Evolutionary conservation across 768 basidiomycete species (phyloP).

Genomic region (Asterophora parasitica): DNA sequence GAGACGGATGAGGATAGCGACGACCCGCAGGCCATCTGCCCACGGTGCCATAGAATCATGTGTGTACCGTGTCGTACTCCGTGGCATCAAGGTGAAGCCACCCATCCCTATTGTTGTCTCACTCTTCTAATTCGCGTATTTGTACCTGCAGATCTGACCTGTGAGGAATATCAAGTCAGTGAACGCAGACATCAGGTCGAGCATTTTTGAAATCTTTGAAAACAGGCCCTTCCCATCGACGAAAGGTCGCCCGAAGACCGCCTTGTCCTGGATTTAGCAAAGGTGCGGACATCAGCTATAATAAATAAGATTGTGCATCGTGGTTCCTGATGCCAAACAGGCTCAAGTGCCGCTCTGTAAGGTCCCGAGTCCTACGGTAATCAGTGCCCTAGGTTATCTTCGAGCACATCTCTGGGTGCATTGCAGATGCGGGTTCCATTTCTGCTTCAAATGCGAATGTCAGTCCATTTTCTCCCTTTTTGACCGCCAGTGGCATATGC

Average conservation of each 20-base stretch:
- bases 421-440: slow-evolving; percentile 36
- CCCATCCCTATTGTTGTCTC: not conserved
- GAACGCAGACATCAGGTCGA: too few relatives aligned
- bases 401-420: slow-evolving; percentile 28
- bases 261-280: slow-evolving; percentile 27
- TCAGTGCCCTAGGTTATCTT: slow-evolving; percentile 19
- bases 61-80: slow-evolving; percentile 30
- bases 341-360: too few relatives aligned
- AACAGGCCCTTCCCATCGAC: slow-evolving; percentile 29
- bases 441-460: slow-evolving; percentile 40
- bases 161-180: slow-evolving; percentile 15
- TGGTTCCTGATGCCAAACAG: slow-evolving; percentile 13
- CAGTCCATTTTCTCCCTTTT: slow-evolving; percentile 4
- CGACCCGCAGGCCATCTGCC: slow-evolving; percentile 29
- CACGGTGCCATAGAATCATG: slow-evolving; percentile 26
- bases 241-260: slow-evolving; percentile 36
- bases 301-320: not conserved
- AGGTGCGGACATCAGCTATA: slow-evolving; percentile 19
- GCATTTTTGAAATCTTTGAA: not conserved
- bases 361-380: too few relatives aligned
- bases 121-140: not conserved
- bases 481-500: too few relatives aligned
- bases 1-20: slow-evolving; percentile 29
- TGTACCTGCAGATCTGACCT: slow-evolving; percentile 4
- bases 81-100: slow-evolving; percentile 29